phyloP scores from a whole-genome alignment of 306 rosid species.

The Acacia melanoxylon region DNA sequence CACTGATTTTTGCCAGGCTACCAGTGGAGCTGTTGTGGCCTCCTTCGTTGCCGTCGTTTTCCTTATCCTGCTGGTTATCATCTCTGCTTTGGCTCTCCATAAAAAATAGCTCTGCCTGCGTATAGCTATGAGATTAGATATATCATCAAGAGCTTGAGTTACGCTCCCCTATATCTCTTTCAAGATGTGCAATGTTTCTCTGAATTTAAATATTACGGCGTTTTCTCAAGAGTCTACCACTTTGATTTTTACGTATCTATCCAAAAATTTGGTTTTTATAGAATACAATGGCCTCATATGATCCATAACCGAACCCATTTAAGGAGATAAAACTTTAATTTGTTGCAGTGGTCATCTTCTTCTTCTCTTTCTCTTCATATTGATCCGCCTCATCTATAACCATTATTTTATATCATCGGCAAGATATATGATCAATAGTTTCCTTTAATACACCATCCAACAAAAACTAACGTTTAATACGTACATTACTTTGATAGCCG shows the following conservation, averaged over 20 bases:
- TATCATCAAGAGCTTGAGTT: not conserved
- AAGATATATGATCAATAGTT: not conserved
- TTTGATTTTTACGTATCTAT: not conserved
- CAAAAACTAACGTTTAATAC: not conserved
- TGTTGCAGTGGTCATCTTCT: too few relatives aligned
- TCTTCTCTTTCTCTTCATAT: not conserved
- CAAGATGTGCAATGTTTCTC: not conserved
- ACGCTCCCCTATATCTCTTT: too few relatives aligned
- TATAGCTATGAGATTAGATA: not conserved
- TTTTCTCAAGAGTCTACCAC: not conserved
- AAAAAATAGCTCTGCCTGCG: not conserved
- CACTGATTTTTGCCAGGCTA: constrained; percentile 52
- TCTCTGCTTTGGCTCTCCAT: constrained; percentile 56
- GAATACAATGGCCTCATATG: too few relatives aligned
- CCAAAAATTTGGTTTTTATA: too few relatives aligned
- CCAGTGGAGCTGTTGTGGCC: constrained; percentile 61
- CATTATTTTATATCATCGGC: not conserved
- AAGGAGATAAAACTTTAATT: too few relatives aligned
- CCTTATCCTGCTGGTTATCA: constrained; percentile 42
- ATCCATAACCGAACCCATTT: too few relatives aligned
- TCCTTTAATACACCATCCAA: not conserved
- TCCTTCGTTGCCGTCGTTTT: constrained; percentile 45
- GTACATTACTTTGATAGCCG: not conserved
- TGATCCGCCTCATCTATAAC: not conserved
- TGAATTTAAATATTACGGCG: not conserved